A percentile compares a stretch with the other conserved stretches of the same genome.
Evolutionary conservation across 805 yeast genomes (phyloP).

Genomic region (Yueomyces sp.): DNA sequence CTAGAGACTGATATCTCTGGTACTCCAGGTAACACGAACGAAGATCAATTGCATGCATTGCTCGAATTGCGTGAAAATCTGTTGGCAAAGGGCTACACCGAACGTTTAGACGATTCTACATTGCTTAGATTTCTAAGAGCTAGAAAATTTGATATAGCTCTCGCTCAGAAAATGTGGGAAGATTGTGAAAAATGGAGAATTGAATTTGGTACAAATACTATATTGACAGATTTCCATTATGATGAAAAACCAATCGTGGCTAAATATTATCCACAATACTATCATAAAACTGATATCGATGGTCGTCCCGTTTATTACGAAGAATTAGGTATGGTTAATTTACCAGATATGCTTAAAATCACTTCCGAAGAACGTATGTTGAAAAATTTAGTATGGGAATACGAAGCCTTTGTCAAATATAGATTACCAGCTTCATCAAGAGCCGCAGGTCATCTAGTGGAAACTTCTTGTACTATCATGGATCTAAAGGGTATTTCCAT

Average conservation of each 20-base stretch:
- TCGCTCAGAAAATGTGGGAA: slow-evolving; percentile 70
- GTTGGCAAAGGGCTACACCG: slow-evolving; percentile 50
- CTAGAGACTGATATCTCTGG: slow-evolving; percentile 60
- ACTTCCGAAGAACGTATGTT: slow-evolving; percentile 95
- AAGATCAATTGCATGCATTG: slow-evolving; percentile 49
- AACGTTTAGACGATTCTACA: slow-evolving; percentile 78
- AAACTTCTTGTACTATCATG: slow-evolving; percentile 92
- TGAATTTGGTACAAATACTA: slow-evolving; percentile 75
- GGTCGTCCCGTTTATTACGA: slow-evolving; percentile 95
- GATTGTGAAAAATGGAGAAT: slow-evolving; percentile 88
- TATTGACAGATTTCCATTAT: slow-evolving; percentile 77
- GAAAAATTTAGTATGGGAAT: slow-evolving; percentile 93
- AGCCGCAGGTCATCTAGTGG: slow-evolving; percentile 60
- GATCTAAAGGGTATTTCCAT: slow-evolving; percentile 91
- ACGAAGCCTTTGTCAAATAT: slow-evolving; percentile 73
- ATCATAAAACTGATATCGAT: slow-evolving; percentile 92
- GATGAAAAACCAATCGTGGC: slow-evolving; percentile 89
- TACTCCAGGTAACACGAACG: slow-evolving; percentile 66
- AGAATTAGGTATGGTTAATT: slow-evolving; percentile 83
- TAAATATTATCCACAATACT: slow-evolving; percentile 86
- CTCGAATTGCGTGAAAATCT: slow-evolving; percentile 45
- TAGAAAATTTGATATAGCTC: slow-evolving; percentile 75
- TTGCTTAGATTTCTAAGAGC: slow-evolving; percentile 83
- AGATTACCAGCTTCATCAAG: slow-evolving; percentile 94
- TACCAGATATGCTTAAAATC: slow-evolving; percentile 82